Percentiles rank a stretch among this genome's conserved stretches.
Evolutionary conservation across 2,329 filamentous ascomycete species (phyloP).

Genomic region (Rhynchosporium secalis): DNA sequence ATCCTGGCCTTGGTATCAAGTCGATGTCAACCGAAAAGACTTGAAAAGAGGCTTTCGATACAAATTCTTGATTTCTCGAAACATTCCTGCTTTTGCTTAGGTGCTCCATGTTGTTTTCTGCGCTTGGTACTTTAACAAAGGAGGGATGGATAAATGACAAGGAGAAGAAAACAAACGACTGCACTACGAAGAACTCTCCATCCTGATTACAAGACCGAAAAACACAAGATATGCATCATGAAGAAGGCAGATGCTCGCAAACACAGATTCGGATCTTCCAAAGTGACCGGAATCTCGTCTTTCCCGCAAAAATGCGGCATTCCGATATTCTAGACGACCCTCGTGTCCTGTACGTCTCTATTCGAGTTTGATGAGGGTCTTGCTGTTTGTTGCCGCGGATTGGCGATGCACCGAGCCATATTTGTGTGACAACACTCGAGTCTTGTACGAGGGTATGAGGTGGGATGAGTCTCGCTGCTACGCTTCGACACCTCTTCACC

Average conservation of each 20-base stretch:
- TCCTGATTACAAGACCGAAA: too few relatives aligned
- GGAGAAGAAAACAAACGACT: too few relatives aligned
- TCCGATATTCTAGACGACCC: not conserved
- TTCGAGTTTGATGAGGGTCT: not conserved
- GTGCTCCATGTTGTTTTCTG: not conserved
- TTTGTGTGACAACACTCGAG: conserved; percentile 8
- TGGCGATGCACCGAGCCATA: not conserved
- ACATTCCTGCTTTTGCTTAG: not conserved
- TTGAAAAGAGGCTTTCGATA: not conserved
- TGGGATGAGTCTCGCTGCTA: not conserved
- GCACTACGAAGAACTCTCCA: too few relatives aligned
- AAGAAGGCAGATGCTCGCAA: not conserved
- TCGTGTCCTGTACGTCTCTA: not conserved
- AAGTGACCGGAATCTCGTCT: not conserved
- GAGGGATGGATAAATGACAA: too few relatives aligned
- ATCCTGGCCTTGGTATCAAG: not conserved
- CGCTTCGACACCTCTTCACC: not conserved
- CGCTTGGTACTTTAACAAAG: not conserved
- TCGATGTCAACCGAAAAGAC: not conserved
- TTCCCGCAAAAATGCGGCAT: not conserved
- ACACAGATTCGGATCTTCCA: not conserved
- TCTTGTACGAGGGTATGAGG: not conserved
- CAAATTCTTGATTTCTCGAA: not conserved
- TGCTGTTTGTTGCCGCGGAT: not conserved
- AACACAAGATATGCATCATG: not conserved